Conservation (phyloP, 2,329 filamentous ascomycete species). For the Aspergillus pseudonomiae region DNA sequence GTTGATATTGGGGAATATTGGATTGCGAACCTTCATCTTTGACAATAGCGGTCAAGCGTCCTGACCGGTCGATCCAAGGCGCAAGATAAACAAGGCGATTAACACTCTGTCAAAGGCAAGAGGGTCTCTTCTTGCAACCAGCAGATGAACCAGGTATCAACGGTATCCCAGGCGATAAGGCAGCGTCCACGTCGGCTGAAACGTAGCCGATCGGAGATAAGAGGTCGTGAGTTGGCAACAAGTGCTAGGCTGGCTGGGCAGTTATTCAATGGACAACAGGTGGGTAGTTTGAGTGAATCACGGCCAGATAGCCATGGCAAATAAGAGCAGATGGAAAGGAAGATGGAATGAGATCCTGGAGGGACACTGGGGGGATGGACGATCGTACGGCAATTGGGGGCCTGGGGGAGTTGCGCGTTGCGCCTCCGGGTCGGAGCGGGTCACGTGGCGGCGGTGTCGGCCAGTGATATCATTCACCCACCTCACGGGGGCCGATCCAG, state of each 20-base stretch:
- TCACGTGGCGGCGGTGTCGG: conserved; percentile 42
- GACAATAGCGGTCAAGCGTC: conserved; percentile 10
- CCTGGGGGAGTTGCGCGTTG: conserved; percentile 28
- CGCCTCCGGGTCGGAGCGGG: conserved; percentile 23
- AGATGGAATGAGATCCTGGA: conserved; percentile 11
- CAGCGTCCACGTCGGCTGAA: conserved; percentile 25
- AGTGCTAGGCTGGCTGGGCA: conserved; percentile 14
- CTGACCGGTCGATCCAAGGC: conserved; percentile 11
- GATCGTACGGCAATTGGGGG: conserved; percentile 5
- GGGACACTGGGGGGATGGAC: conserved; percentile 8
- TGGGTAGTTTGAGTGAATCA: conserved; percentile 13
- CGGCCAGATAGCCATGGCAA: conserved; percentile 22
- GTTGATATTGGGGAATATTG: neutral
- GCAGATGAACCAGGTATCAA: conserved; percentile 11
- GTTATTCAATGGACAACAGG: conserved; percentile 13
- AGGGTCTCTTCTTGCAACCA: conserved; percentile 6
- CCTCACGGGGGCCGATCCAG: conserved; percentile 36
- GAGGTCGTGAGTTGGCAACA: conserved; percentile 28
- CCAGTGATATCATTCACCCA: conserved; percentile 45
- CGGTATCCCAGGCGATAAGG: conserved; percentile 9
- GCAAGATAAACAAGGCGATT: neutral
- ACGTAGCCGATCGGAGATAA: conserved; percentile 46
- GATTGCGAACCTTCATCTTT: conserved; percentile 25
- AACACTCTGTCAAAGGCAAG: neutral
- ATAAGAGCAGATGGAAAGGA: conserved; percentile 13